Conservation (phyloP, 1,284 basidiomycete genomes). For the Trichosporon coremiiforme region DNA sequence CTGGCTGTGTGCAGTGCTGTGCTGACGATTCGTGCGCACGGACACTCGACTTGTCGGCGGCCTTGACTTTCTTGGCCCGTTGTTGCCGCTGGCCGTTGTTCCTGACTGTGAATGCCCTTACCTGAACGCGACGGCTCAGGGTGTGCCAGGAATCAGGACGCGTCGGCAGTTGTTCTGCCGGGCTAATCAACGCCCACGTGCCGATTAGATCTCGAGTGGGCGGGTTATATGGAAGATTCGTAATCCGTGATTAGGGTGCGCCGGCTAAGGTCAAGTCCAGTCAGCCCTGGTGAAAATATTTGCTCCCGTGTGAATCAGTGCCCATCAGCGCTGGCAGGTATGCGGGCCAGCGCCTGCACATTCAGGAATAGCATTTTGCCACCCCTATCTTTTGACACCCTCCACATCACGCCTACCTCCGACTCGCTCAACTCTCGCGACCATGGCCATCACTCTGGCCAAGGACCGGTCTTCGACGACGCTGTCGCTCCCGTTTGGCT, state of each 20-base stretch:
- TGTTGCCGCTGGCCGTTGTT: background rate
- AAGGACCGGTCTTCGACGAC: constrained; percentile 14
- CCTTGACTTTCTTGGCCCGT: constrained; percentile 6
- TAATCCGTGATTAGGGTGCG: background rate
- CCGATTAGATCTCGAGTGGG: background rate
- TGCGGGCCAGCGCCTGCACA: background rate
- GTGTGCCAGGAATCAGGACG: background rate
- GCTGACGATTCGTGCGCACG: constrained; percentile 3
- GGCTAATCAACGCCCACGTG: background rate
- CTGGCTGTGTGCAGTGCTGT: background rate
- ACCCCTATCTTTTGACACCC: constrained; percentile 16
- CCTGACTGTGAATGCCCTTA: background rate
- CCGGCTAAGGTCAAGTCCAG: background rate
- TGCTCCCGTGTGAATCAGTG: constrained; percentile 10
- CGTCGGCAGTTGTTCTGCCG: background rate
- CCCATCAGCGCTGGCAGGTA: background rate
- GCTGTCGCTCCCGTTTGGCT: constrained; percentile 11
- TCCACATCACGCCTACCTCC: constrained; percentile 16
- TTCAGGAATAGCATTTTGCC: constrained; percentile 19
- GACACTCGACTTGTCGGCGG: background rate
- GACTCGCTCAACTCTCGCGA: background rate
- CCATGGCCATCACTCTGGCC: constrained; percentile 19
- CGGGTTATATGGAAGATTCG: background rate
- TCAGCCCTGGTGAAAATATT: constrained; percentile 17
- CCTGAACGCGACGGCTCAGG: constrained; percentile 8